Conservation (phyloP, 805 yeast genomes). For the Suhomyces prunicola region DNA sequence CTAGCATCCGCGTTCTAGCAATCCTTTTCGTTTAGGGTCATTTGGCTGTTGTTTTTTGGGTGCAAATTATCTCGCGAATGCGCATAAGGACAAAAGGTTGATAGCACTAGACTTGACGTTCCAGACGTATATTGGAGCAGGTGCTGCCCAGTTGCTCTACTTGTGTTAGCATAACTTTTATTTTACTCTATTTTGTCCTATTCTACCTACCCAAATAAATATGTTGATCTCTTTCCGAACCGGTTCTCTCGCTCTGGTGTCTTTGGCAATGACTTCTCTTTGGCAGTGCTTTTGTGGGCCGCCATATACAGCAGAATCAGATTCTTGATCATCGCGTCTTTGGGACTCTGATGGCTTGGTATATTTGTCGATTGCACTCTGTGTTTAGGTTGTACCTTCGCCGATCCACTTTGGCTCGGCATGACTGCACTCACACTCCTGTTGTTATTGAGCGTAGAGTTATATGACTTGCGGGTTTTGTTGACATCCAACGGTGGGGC, state of each 20-base stretch:
- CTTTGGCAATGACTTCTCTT: background rate
- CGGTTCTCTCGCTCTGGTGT: slow-evolving; percentile 5
- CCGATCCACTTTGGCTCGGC: background rate
- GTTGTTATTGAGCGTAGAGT: background rate
- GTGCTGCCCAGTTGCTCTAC: too few species aligned
- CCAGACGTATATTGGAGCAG: too few species aligned
- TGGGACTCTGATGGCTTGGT: background rate
- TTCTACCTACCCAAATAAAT: background rate
- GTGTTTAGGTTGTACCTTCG: background rate
- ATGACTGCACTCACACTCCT: background rate
- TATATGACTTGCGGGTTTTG: background rate
- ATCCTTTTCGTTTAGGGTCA: too few species aligned
- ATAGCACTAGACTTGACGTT: too few species aligned
- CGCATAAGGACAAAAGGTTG: too few species aligned
- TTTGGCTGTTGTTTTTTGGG: too few species aligned
- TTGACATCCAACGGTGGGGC: background rate
- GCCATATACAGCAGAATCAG: background rate
- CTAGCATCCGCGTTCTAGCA: too few species aligned
- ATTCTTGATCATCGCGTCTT: background rate
- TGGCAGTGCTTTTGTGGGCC: background rate
- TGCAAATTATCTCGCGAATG: too few species aligned
- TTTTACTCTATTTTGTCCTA: background rate
- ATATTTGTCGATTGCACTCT: background rate
- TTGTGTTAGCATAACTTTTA: too few species aligned
- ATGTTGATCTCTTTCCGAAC: slow-evolving; percentile 2